Base-by-base conservation (phyloP, 2,329 filamentous ascomycete genomes). In the Aspergillus sp. region DNA sequence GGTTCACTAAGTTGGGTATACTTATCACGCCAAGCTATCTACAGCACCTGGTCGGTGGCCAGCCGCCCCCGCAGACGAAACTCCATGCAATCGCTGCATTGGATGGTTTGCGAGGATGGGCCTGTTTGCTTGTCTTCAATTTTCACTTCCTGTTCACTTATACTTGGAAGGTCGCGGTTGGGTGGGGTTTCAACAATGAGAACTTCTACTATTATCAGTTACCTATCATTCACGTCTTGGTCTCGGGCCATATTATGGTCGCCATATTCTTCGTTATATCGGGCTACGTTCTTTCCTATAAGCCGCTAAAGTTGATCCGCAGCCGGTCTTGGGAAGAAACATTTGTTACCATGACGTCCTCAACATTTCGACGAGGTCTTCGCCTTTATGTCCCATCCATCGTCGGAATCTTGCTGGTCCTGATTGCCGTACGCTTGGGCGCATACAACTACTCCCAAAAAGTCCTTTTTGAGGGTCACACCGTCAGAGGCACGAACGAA, bases 191-290 rank as follows among this genome's bases (percentile, higher is more conserved):
- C 48, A 71, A 68, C 17, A 68, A 70, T 9, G 67, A 73, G 36
- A 78, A 77, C 42, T 77, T 71, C 59, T 69, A 71, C 3, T 60
- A 76, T 13, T 70, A 75, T 51, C 75, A 78, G 59, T 63, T 77
- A 4, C 76, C 76, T 11, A 68, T 78, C 60, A 50, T 78, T 20
- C 74, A 77, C 49, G 65, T 78, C 61, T 61, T 78, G 24, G 75
- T 76, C 55, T 74, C 76, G 4, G 77, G 78, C 22, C 77, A 80
- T 59, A 74, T 79, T 58, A 78, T 78, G 76, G 77, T 80, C 13
- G 71, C 73, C 45, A 75, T 80, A 38, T 80, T 80, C 66, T 80
- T 80, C 62, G 73, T 80, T 34, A 74, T 80, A 24, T 79, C 76
- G 8, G 78, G 78, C 51, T 80, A 80, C 56, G 77, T 78, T n/a